Evolutionary conservation across 2,329 filamentous ascomycete species (phyloP), one percentile per base, ranked within the genome.

Genomic region (Cladophialophora immunda): DNA sequence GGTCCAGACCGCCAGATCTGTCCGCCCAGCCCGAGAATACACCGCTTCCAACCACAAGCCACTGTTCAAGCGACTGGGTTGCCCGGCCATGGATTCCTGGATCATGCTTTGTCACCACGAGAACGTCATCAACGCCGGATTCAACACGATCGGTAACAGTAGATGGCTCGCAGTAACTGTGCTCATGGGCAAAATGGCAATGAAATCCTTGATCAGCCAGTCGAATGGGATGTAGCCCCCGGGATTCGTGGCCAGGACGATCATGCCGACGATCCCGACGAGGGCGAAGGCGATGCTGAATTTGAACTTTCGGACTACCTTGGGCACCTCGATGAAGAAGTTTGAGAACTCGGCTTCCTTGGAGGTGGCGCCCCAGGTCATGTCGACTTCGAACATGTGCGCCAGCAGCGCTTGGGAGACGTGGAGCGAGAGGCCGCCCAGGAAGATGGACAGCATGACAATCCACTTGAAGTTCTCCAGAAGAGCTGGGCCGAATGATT

Each of bases 241-340:
- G 1, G 70, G 70, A 30, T 71, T 71, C 15, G 81, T 78, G 47
- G 80, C 80, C 38, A 82, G 78, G 53, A 82, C 79, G 59, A 88
- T 77, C 76, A 89, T 85, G 70, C 83, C 75, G 1, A 75, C 80
- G 8, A 78, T 81, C 65, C 76, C 78, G 50, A 75, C 70, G 58
- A 86, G 76, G 73, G 84, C 85, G 69, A 78, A 78, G 11, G 78
- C 38, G 67, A 81, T 80, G 22, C 74, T 76, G 56, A 77, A 92
- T 81, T 90, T 93, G 84, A 94, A 94, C 78, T 87, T 89, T 79
- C 89, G 90, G 58, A 94, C 77, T 50, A 96, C 90, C 76, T 90
- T 91, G 36, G 90, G 90, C 22, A 94, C 87, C 76, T 95, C 92
- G 68, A 92, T 91, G 80, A 94, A 94, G 80, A 96, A 96, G 78